A percentile compares a stretch with the other conserved stretches of the same genome.
These are phyloP conservation scores for Kuraishia piskuri DNA, from an alignment of 805 yeast species.

Conservation along the genomic window DNA sequence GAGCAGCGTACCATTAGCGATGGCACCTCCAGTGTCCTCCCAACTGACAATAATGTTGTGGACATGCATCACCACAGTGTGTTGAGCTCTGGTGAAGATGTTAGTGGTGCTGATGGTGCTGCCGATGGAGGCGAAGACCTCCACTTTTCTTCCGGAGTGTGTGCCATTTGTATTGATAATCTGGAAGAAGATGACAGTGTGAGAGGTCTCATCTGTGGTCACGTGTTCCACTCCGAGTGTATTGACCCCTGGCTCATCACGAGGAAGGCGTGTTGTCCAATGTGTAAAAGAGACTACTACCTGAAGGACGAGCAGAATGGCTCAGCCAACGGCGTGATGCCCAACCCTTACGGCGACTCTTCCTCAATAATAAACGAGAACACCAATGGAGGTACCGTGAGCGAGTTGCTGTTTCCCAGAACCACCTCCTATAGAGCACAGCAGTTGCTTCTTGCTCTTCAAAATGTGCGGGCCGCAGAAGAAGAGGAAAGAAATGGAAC, in stretches of 20 bases:
- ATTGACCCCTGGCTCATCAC: conserved; percentile 75
- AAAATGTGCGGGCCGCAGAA: conserved; percentile 8
- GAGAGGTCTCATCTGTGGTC: conserved; percentile 74
- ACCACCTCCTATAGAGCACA: conserved; percentile 17
- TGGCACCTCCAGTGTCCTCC: not conserved
- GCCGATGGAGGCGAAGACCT: conserved; percentile 13
- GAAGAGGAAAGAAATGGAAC: not conserved
- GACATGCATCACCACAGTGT: not conserved
- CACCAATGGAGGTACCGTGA: conserved; percentile 4
- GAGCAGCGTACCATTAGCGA: not conserved
- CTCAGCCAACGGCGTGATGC: not conserved
- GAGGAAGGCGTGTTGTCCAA: conserved; percentile 75
- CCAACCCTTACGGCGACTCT: conserved; percentile 7
- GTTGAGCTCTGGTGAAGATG: not conserved
- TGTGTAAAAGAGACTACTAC: conserved; percentile 67
- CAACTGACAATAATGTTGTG: not conserved
- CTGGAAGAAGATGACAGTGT: conserved; percentile 56
- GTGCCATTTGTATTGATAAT: conserved; percentile 72
- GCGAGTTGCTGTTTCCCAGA: conserved; percentile 16
- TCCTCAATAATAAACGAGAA: conserved; percentile 3
- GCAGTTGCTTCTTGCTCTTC: conserved; percentile 15
- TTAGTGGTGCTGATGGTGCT: conserved; percentile 3
- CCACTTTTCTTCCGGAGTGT: conserved; percentile 58
- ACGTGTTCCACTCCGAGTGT: conserved; percentile 73
- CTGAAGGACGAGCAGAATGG: conserved; percentile 21